A percentile compares a stretch with the other conserved stretches of the same genome.
Evolutionary conservation across 768 basidiomycete genomes (phyloP).

Genomic region (Lyophyllum atratum): DNA sequence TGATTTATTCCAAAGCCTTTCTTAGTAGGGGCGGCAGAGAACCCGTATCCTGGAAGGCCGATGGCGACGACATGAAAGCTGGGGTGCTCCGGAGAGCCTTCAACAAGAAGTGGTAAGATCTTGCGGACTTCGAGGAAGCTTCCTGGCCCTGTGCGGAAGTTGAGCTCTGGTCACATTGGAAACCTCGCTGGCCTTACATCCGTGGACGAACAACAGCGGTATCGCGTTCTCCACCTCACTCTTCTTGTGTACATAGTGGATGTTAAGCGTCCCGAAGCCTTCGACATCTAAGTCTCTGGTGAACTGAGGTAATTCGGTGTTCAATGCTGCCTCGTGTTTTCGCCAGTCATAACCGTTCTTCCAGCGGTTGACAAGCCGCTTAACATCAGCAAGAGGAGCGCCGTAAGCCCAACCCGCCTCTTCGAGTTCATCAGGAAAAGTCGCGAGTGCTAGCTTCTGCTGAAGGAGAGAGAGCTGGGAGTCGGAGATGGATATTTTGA

Average conservation of each 20-base stretch:
- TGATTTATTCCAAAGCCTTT: conserved; percentile 51
- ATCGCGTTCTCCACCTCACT: conserved; percentile 48
- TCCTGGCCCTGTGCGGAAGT: conserved; percentile 54
- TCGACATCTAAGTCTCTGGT: conserved; percentile 52
- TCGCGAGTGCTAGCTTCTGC: conserved; percentile 46
- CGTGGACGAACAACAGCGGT: conserved; percentile 62
- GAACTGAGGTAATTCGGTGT: conserved; percentile 56
- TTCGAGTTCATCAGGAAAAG: conserved; percentile 60
- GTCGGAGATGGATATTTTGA: conserved; percentile 50
- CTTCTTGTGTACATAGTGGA: conserved; percentile 62
- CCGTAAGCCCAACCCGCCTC: conserved; percentile 56
- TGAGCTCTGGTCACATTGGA: neutral
- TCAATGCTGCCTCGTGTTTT: conserved; percentile 49
- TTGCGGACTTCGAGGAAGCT: conserved; percentile 60
- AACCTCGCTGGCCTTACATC: conserved; percentile 36
- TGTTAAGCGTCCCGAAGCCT: conserved; percentile 41
- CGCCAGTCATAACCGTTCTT: conserved; percentile 58
- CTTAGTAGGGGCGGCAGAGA: conserved; percentile 56
- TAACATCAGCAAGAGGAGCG: conserved; percentile 48
- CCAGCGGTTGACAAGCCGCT: conserved; percentile 53
- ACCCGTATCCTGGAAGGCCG: conserved; percentile 63
- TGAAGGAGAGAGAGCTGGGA: conserved; percentile 38
- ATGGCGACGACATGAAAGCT: conserved; percentile 67
- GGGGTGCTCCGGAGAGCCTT: conserved; percentile 43
- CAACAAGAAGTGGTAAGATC: conserved; percentile 53